Evolutionary conservation across 2,329 filamentous ascomycete species (phyloP).

Genomic region (Fusarium lyarnte): DNA sequence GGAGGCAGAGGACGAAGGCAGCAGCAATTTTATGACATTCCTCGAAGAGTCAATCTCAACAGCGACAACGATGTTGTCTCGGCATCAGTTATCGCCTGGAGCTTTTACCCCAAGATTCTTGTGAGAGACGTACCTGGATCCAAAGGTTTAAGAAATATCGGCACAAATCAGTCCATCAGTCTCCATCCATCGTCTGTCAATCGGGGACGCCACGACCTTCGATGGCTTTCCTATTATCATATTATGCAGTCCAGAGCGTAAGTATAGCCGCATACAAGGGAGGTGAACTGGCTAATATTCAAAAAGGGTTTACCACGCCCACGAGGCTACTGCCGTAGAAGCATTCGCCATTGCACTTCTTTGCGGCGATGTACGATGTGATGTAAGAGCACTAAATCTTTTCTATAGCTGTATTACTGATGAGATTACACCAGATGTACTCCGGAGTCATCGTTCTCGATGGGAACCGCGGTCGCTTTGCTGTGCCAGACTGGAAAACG

Average conservation of each 20-base stretch:
- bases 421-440: slow-evolving; percentile 69
- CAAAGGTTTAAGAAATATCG: slow-evolving; percentile 89
- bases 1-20: slow-evolving; percentile 65
- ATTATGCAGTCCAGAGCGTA: slow-evolving; percentile 93
- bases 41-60: slow-evolving; percentile 76
- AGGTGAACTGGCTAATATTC: slow-evolving; percentile 13
- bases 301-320: slow-evolving; percentile 83
- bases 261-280: slow-evolving; percentile 44
- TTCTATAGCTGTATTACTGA: neutral
- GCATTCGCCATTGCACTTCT: slow-evolving; percentile 85
- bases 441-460: slow-evolving; percentile 88
- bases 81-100: slow-evolving; percentile 87
- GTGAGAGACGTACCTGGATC: slow-evolving; percentile 73
- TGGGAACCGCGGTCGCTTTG: slow-evolving; percentile 85
- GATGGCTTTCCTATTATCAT: slow-evolving; percentile 94
- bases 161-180: slow-evolving; percentile 90
- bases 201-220: slow-evolving; percentile 72
- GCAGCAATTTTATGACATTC: slow-evolving; percentile 83
- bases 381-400: slow-evolving; percentile 61
- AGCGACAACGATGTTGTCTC: slow-evolving; percentile 83
- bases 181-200: slow-evolving; percentile 92
- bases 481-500: slow-evolving; percentile 87
- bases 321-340: slow-evolving; percentile 84
- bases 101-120: slow-evolving; percentile 94
- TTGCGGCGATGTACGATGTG: slow-evolving; percentile 89